Percentiles rank a stretch among this genome's conserved stretches.
Conservation (phyloP, 1,284 basidiomycete genomes). For the Phylloporus sp. region DNA sequence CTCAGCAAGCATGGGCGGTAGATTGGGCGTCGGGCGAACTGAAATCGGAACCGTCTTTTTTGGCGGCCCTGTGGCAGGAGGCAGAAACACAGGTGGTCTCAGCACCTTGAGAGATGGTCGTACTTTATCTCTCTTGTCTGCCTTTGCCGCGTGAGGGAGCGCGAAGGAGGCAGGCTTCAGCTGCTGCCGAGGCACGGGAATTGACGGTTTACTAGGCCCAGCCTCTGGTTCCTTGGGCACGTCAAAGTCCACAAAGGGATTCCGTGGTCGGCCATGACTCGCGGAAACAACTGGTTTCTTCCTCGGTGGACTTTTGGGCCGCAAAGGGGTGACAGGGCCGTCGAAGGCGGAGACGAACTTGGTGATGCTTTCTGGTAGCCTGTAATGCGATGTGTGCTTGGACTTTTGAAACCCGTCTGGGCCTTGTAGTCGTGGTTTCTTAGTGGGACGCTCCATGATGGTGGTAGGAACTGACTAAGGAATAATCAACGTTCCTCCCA, state of each 20-base stretch:
- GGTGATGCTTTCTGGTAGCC: conserved; percentile 34
- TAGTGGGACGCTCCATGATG: conserved; percentile 31
- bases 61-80: neutral
- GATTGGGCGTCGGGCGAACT: conserved; percentile 7
- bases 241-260: conserved; percentile 24
- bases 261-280: conserved; percentile 22
- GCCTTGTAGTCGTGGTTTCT: conserved; percentile 32
- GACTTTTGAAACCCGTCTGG: conserved; percentile 36
- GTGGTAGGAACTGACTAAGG: too few relatives aligned
- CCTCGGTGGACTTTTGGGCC: conserved; percentile 1
- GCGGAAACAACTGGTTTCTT: conserved; percentile 8
- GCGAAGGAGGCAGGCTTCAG: conserved; percentile 8
- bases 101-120: conserved; percentile 21
- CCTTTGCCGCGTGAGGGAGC: conserved; percentile 6
- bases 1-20: conserved; percentile 11
- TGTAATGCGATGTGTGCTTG: conserved; percentile 28
- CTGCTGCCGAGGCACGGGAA: neutral
- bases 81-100: conserved; percentile 16
- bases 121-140: conserved; percentile 4
- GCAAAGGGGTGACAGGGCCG: neutral
- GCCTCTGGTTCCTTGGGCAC: conserved; percentile 9
- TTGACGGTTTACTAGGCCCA: conserved; percentile 21
- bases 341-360: conserved; percentile 37
- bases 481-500: too few relatives aligned
- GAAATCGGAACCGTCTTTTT: conserved; percentile 3